These are phyloP conservation scores for Ganoderma sinense DNA, from an alignment of 1,284 basidiomycete genomes.

Conservation along the genomic window DNA sequence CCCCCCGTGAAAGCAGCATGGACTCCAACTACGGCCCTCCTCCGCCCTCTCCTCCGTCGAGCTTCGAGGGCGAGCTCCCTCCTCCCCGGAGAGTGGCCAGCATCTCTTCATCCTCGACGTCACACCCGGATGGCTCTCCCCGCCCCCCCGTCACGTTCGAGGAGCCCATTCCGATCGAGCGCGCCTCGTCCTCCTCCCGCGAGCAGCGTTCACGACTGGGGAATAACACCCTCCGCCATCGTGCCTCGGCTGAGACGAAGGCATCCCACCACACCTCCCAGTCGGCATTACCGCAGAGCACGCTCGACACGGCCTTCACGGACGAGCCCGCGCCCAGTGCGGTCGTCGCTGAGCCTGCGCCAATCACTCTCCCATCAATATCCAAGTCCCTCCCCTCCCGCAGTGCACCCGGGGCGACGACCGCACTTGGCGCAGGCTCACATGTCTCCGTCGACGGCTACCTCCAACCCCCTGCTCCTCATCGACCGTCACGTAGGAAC, in stretches of 20 bases:
- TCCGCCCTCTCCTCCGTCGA: constrained; percentile 73
- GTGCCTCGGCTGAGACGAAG: constrained; percentile 59
- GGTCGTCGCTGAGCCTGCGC: no score
- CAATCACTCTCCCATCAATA: constrained; percentile 10
- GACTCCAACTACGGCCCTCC: constrained; percentile 57
- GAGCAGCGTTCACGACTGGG: constrained; percentile 28
- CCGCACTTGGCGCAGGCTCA: constrained; percentile 14
- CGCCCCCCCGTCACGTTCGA: constrained; percentile 41
- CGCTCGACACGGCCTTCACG: constrained; percentile 30
- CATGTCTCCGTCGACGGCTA: constrained; percentile 55
- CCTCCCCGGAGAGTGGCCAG: constrained; percentile 16
- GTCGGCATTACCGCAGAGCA: constrained; percentile 28
- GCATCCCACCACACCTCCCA: constrained; percentile 44
- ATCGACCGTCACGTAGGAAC: constrained; percentile 59
- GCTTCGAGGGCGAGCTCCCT: constrained; percentile 49
- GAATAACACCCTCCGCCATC: constrained; percentile 37
- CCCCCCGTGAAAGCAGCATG: constrained; percentile 26
- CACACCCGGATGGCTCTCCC: constrained; percentile 32
- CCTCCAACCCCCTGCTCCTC: constrained; percentile 55
- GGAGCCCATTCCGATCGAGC: constrained; percentile 43
- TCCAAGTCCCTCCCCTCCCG: constrained; percentile 27
- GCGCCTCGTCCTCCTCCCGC: constrained; percentile 37
- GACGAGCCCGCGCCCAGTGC: constrained; percentile 32
- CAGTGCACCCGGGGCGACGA: neutral
- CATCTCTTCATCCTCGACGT: constrained; percentile 16